These are phyloP conservation scores for Lactarius indigo DNA, from an alignment of 768 basidiomycete species.

Conservation along the genomic window DNA sequence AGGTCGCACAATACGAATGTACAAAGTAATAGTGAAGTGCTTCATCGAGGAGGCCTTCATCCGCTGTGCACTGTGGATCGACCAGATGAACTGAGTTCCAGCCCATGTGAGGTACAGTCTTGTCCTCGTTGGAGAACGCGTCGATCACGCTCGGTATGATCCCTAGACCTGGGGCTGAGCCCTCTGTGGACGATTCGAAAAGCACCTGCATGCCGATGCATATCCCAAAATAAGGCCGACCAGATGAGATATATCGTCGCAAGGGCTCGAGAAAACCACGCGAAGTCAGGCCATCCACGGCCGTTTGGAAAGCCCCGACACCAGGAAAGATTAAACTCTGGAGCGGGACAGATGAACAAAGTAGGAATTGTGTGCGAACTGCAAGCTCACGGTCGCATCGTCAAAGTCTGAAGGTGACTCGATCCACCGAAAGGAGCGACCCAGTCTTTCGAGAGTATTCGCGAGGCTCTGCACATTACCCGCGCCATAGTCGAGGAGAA, in stretches of 20 bases:
- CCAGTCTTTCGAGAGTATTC: constrained; percentile 82
- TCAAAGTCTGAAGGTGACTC: constrained; percentile 74
- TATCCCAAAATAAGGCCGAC: constrained; percentile 94
- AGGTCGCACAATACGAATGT: constrained; percentile 88
- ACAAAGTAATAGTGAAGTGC: constrained; percentile 92
- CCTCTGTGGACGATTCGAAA: constrained; percentile 81
- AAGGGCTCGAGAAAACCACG: constrained; percentile 80
- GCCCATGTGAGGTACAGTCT: constrained; percentile 96
- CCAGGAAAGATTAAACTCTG: constrained; percentile 97
- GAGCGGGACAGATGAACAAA: constrained; percentile 24
- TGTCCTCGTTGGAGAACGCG: constrained; percentile 64
- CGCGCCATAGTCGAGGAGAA: constrained; percentile 94
- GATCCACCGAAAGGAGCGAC: constrained; percentile 89
- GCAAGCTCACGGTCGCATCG: constrained; percentile 75
- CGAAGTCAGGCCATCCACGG: constrained; percentile 68
- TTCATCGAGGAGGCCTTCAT: constrained; percentile 47
- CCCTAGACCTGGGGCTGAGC: constrained; percentile 65
- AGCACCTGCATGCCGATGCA: constrained; percentile 99
- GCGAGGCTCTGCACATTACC: constrained; percentile 93
- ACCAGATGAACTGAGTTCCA: constrained; percentile 81
- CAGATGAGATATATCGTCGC: constrained; percentile 75
- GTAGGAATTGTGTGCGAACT: constrained; percentile 6
- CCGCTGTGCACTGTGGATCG: constrained; percentile 39
- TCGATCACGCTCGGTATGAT: constrained; percentile 81
- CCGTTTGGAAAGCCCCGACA: constrained; percentile 89